phyloP scores from a whole-genome alignment of 2,329 filamentous ascomycete species.

The Aspergillus nomiae region DNA sequence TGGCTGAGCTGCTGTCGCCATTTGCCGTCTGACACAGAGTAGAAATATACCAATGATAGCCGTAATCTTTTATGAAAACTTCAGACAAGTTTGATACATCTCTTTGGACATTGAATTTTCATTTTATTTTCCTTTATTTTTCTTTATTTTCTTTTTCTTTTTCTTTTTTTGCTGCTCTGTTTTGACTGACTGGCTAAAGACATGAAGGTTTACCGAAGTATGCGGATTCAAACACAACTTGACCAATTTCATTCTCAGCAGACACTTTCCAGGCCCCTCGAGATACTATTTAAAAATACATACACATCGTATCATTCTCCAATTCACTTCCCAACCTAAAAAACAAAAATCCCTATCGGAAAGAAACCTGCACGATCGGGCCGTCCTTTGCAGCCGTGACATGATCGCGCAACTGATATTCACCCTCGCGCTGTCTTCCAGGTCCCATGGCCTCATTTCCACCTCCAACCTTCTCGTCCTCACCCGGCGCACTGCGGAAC shows the following conservation, averaged over 20 bases:
- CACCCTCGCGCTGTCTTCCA: constrained; percentile 1
- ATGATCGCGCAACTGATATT: constrained; percentile 13
- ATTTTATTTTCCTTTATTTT: too few species aligned
- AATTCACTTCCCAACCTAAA: background rate
- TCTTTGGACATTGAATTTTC: too few species aligned
- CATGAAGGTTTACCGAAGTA: background rate
- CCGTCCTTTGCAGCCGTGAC: constrained; percentile 10
- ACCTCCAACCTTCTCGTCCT: background rate
- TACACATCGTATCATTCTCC: background rate
- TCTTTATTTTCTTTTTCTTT: background rate
- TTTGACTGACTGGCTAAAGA: too few species aligned
- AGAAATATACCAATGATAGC: background rate
- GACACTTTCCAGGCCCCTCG: background rate
- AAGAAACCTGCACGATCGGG: background rate
- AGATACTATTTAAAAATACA: background rate
- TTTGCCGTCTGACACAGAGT: background rate
- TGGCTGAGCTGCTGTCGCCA: background rate
- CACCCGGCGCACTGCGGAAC: background rate
- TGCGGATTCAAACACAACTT: background rate
- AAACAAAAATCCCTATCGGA: background rate
- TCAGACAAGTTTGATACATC: too few species aligned
- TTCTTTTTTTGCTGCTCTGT: background rate
- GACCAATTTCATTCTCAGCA: background rate
- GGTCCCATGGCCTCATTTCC: background rate
- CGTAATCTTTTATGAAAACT: too few species aligned